Evolutionary conservation across 495 filamentous ascomycete genomes (phyloP), one percentile per base, ranked within the genome.

Genomic region (Friedmanniomyces simplex): DNA sequence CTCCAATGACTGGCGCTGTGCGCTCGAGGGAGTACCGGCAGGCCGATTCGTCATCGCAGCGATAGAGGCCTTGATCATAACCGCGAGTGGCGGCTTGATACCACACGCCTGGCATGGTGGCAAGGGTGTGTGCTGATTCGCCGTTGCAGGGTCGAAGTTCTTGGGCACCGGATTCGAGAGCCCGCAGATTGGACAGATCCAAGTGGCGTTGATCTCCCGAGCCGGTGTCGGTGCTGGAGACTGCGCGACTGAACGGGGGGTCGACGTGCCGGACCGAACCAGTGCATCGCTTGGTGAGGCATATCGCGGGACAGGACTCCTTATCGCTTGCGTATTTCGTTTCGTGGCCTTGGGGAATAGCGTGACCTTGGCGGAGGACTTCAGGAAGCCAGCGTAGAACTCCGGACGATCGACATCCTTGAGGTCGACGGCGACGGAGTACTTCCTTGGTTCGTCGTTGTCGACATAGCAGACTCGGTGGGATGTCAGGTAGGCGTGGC

Each of bases 111-210:
- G 73, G 71, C 93, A 99, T 57, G 94, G 86, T 11, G 89, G 84
- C 25, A 97, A 70, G 37, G 87, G 81, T 1, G 83, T 89, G 51
- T 87, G 77, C 11, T 81, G 78, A 50, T 79, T 91, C 11, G 86
- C 86, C 2, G 85, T 84, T 1, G 82, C 75, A 0, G 87, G 83
- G 57, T 95, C 90, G 65, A 97, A 97, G 67, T 95, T 96, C 16
- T 86, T 86, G 0, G 93, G 90, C 1, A 97, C 80, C 0, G 88
- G 86, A 65, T 99, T 99, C n/a, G 93, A 94, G 67, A 95, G 91
- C 45, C 87, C 89, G 73, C 93, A 98, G 67, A 98, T 97, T 1
- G 88, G 86, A 73, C 94, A 98, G 46, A 98, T 83, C 93, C 93
- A 98, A n/a, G 91, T 95, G 3, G 87, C 90, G 65, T 74, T 79